Percentiles rank a stretch among this genome's conserved stretches.
These are phyloP conservation scores for Lachnellula suecica DNA, from an alignment of 2,329 filamentous ascomycete genomes.

Conservation along the genomic window DNA sequence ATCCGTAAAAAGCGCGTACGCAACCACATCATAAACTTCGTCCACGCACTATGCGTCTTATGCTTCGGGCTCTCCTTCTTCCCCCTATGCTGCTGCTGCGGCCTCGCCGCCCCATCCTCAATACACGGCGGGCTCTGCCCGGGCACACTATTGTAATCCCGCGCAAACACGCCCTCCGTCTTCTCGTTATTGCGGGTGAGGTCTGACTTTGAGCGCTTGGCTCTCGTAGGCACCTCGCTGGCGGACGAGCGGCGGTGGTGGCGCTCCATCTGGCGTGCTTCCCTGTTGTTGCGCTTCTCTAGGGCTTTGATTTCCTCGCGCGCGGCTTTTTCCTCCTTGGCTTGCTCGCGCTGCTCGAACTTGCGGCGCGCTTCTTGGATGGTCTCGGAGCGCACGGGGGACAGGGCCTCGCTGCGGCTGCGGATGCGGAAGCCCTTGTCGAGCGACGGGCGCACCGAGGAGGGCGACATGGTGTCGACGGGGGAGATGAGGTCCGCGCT, in stretches of 20 bases:
- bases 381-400: slow-evolving; percentile 52
- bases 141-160: slow-evolving; percentile 19
- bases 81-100: neutral
- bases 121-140: slow-evolving; percentile 8
- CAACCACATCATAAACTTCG: slow-evolving; percentile 62
- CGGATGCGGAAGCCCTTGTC: slow-evolving; percentile 60
- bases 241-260: slow-evolving; percentile 31
- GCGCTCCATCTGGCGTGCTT: slow-evolving; percentile 51
- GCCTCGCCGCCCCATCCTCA: slow-evolving; percentile 1
- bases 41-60: slow-evolving; percentile 62
- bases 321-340: slow-evolving; percentile 62
- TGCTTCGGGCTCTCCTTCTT: slow-evolving; percentile 41
- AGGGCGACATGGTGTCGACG: slow-evolving; percentile 33
- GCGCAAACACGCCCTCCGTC: slow-evolving; percentile 17
- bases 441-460: slow-evolving; percentile 57
- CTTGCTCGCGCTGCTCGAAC: slow-evolving; percentile 60
- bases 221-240: slow-evolving; percentile 39
- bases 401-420: slow-evolving; percentile 59
- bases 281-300: slow-evolving; percentile 58
- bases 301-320: slow-evolving; percentile 57
- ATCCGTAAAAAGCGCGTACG: slow-evolving; percentile 54
- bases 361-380: slow-evolving; percentile 61
- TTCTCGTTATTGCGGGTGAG: slow-evolving; percentile 27
- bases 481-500: slow-evolving; percentile 26
- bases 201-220: slow-evolving; percentile 37